These are phyloP conservation scores for Proliferodiscus dingleyae DNA, from an alignment of 2,329 filamentous ascomycete genomes.

Conservation along the genomic window DNA sequence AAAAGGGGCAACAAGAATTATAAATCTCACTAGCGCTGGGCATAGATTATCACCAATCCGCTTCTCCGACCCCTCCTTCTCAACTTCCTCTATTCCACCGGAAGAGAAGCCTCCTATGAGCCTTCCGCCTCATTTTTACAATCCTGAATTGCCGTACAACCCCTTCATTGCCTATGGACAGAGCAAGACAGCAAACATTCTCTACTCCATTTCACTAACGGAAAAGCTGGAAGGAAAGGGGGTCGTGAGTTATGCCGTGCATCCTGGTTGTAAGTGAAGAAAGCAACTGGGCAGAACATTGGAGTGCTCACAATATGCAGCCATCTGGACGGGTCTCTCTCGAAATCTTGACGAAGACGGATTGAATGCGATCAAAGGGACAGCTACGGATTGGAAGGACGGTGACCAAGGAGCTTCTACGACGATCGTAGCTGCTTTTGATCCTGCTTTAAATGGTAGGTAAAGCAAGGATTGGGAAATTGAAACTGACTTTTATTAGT, in stretches of 20 bases:
- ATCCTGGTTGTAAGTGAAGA: conserved; percentile 22
- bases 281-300: not conserved
- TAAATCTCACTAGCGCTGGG: conserved; percentile 30
- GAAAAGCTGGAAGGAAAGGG: conserved; percentile 22
- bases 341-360: not conserved
- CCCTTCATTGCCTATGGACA: conserved; percentile 33
- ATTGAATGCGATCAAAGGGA: not conserved
- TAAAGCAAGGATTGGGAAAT: too few relatives aligned
- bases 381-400: not conserved
- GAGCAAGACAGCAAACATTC: conserved; percentile 34
- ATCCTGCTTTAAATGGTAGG: not conserved
- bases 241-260: conserved; percentile 26
- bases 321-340: too few relatives aligned
- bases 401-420: not conserved
- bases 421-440: not conserved
- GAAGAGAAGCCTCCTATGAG: not conserved
- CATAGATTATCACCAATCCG: conserved; percentile 33
- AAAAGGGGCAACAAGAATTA: conserved; percentile 6
- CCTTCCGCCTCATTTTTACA: not conserved
- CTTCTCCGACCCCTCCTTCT: conserved; percentile 28
- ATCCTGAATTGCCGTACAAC: conserved; percentile 27
- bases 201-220: conserved; percentile 30
- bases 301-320: too few relatives aligned
- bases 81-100: not conserved
- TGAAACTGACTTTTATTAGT: too few relatives aligned